phyloP scores from a whole-genome alignment of 2,329 filamentous ascomycete genomes.

The Beauveria brongniartii region DNA sequence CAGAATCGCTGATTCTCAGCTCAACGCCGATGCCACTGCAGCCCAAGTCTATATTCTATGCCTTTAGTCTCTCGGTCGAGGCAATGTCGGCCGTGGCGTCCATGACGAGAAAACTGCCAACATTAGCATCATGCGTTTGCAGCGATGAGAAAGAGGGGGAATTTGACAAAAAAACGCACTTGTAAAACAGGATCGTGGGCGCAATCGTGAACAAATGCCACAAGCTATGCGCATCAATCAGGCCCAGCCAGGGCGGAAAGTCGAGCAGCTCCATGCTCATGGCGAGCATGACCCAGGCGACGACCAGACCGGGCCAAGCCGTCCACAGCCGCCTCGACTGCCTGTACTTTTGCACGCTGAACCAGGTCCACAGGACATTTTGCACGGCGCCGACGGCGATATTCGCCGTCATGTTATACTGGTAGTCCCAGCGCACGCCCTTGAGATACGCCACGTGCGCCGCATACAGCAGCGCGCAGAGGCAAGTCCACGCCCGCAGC shows the following conservation, averaged over 20 bases:
- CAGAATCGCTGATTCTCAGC: background rate
- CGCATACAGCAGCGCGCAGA: slow-evolving; percentile 64
- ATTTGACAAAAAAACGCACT: slow-evolving; percentile 50
- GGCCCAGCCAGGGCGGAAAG: slow-evolving; percentile 75
- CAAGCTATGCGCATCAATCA: slow-evolving; percentile 85
- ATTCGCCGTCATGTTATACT: slow-evolving; percentile 96
- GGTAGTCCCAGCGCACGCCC: slow-evolving; percentile 86
- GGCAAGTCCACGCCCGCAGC: slow-evolving; percentile 64
- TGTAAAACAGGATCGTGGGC: slow-evolving; percentile 87
- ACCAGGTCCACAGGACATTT: slow-evolving; percentile 79
- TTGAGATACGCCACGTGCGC: slow-evolving; percentile 78
- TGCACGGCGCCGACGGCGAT: slow-evolving; percentile 72
- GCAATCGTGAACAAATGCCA: slow-evolving; percentile 93
- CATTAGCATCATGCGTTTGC: slow-evolving; percentile 17
- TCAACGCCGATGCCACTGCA: background rate
- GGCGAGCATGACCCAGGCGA: slow-evolving; percentile 82
- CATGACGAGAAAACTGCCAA: slow-evolving; percentile 69
- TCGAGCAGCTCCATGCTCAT: slow-evolving; percentile 97
- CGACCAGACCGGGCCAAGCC: slow-evolving; percentile 81
- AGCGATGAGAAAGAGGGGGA: background rate
- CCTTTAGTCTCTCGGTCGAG: slow-evolving; percentile 60
- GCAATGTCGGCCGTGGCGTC: slow-evolving; percentile 79
- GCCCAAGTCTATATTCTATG: slow-evolving; percentile 29
- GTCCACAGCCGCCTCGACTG: slow-evolving; percentile 70
- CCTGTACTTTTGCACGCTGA: slow-evolving; percentile 67